Conservation (phyloP, 2,329 filamentous ascomycete species). For the Sporothrix curviconia region DNA sequence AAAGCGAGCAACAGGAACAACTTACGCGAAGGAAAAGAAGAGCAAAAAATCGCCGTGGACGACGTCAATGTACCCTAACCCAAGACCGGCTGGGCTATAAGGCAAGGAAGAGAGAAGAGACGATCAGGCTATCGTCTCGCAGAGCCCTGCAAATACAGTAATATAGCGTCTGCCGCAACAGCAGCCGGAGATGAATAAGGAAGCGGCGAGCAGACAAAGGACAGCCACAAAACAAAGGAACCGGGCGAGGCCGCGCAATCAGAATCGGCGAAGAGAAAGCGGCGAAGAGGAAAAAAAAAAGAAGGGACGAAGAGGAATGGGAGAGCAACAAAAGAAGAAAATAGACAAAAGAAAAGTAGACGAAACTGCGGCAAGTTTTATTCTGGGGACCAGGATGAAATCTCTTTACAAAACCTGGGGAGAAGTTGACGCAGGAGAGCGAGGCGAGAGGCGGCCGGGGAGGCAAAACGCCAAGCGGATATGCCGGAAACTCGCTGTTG, state of each 20-base stretch:
- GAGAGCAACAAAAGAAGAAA: no score
- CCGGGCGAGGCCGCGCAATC: not conserved
- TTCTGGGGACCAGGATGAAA: not conserved
- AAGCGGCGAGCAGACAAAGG: not conserved
- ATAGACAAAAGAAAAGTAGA: not conserved
- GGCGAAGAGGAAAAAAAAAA: not conserved
- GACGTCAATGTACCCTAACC: not conserved
- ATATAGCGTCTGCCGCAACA: no score
- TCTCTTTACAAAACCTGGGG: not conserved
- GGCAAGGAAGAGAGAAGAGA: not conserved
- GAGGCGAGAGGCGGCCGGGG: not conserved
- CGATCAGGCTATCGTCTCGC: not conserved
- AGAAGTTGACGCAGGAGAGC: not conserved
- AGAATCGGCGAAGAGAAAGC: not conserved
- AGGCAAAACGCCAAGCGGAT: slow-evolving; percentile 8
- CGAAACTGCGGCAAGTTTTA: not conserved
- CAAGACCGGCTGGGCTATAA: slow-evolving; percentile 3
- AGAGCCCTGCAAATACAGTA: no score
- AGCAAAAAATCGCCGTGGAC: not conserved
- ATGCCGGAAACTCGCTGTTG: slow-evolving; percentile 3
- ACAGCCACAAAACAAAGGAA: not conserved
- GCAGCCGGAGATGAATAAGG: not conserved
- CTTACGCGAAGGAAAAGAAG: no score
- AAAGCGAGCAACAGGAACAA: no score
- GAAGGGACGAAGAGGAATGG: slow-evolving; percentile 4